Evolutionary conservation across 2,329 filamentous ascomycete genomes (phyloP), one percentile per base, ranked within the genome.

Genomic region (Dothistroma septosporum): DNA sequence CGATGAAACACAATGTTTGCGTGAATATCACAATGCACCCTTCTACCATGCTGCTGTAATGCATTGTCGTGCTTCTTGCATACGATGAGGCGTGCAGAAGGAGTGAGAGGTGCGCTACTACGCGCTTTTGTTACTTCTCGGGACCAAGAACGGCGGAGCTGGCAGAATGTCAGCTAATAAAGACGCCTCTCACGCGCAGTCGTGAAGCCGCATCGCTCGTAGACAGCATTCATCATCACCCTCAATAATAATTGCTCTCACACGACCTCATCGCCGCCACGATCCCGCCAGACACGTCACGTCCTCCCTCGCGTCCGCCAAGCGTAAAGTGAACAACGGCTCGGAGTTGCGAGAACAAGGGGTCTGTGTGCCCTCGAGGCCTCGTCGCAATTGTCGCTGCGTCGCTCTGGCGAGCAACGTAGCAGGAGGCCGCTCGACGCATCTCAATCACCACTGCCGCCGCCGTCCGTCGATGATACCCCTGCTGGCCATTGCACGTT

Each of bases 201-300:
- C 32, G 10, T 28, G 32, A 56, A n/a, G n/a, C n/a, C n/a, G n/a
- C n/a, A n/a, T n/a, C n/a, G 32, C 54, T 41, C 54, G 49, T 16
- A 21, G 21, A 24, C 50, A 50, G 50, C 53, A 52, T 59, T 49
- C 62, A 28, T 19, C 57, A 41, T 35, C 58, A 55, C 48, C 24
- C 24, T 6, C 24, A 28, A 28, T 28, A 28, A 28, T 6, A 28
- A 28, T 28, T 6, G 24, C 24, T 28, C 53, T 21, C 44, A 32
- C 16, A n/a, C 44, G 49, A 35, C 28, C 53, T 19, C 37, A 21
- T 22, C 49, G 53, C 22, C 63, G 55, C 62, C 49, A 24, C 55
- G 50, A 46, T 37, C 21, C 57, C 50, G 49, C 55, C 22, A 32
- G 32, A 44, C 47, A 32, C 47, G 46, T 48, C 19, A 48, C 46